Percentiles rank a stretch among this genome's conserved stretches.
These are phyloP conservation scores for Termitomyces sp. DNA, from an alignment of 768 basidiomycete genomes.

Conservation along the genomic window DNA sequence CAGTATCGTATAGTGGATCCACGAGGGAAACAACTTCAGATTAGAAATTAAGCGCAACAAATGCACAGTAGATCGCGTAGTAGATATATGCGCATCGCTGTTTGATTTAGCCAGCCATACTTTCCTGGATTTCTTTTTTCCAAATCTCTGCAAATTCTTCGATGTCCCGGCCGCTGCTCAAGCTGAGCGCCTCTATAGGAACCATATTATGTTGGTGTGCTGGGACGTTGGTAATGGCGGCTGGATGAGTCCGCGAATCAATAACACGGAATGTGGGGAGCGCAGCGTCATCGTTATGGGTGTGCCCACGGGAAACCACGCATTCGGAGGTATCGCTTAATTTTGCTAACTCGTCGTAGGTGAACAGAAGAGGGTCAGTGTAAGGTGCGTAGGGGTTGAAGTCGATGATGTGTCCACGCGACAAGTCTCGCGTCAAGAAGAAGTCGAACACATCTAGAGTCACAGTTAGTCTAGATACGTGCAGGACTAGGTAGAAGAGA, in stretches of 20 bases:
- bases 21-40: neutral
- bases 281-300: neutral
- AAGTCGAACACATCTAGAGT: slow-evolving; percentile 77
- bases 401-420: slow-evolving; percentile 78
- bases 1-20: neutral
- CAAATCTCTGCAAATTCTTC: slow-evolving; percentile 68
- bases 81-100: neutral
- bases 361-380: slow-evolving; percentile 87
- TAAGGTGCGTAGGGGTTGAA: slow-evolving; percentile 84
- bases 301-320: neutral
- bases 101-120: slow-evolving; percentile 12
- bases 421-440: slow-evolving; percentile 76
- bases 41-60: neutral
- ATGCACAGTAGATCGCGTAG: neutral
- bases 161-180: slow-evolving; percentile 70
- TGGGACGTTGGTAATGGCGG: slow-evolving; percentile 62
- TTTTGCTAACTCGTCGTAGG: slow-evolving; percentile 64
- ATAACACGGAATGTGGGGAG: slow-evolving; percentile 57
- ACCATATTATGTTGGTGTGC: slow-evolving; percentile 84
- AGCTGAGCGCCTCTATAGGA: slow-evolving; percentile 79
- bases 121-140: slow-evolving; percentile 46
- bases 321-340: slow-evolving; percentile 21
- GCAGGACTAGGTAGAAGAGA: neutral
- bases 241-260: slow-evolving; percentile 70
- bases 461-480: neutral